Evolutionary conservation across 2,329 filamentous ascomycete genomes (phyloP).

Genomic region (Colletotrichum camelliae): DNA sequence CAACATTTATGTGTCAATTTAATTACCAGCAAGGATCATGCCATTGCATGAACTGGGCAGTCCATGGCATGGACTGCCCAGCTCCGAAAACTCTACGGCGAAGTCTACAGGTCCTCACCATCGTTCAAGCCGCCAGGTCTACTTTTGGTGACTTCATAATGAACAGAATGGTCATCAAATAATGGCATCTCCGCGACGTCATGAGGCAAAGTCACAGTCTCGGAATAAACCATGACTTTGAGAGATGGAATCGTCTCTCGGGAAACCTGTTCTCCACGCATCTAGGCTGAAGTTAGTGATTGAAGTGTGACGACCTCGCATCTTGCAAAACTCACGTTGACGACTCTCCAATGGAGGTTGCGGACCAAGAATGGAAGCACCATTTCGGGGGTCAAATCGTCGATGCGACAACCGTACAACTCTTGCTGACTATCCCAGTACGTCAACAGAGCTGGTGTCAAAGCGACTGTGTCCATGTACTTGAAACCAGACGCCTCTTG

Average conservation of each 20-base stretch:
- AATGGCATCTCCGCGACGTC: background rate
- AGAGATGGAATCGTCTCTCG: background rate
- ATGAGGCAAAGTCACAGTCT: background rate
- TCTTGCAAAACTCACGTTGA: background rate
- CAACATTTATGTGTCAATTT: background rate
- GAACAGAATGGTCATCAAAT: background rate
- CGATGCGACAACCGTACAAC: background rate
- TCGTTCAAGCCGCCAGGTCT: background rate
- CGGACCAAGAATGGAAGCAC: background rate
- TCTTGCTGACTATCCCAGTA: background rate
- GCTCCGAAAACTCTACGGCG: background rate
- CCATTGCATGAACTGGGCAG: background rate
- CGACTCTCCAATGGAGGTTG: background rate
- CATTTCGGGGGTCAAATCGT: background rate
- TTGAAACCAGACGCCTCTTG: background rate
- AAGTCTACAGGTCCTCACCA: background rate
- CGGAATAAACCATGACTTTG: background rate
- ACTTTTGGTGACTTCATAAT: background rate
- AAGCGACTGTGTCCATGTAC: background rate
- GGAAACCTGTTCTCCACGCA: background rate
- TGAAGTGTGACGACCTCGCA: background rate
- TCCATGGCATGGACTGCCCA: background rate
- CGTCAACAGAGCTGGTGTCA: conserved; percentile 1
- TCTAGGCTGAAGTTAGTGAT: background rate
- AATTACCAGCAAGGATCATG: background rate